Evolutionary conservation across 2,329 filamentous ascomycete genomes (phyloP), one percentile per base, ranked within the genome.

Genomic region (Phaeosphaeria sp.): DNA sequence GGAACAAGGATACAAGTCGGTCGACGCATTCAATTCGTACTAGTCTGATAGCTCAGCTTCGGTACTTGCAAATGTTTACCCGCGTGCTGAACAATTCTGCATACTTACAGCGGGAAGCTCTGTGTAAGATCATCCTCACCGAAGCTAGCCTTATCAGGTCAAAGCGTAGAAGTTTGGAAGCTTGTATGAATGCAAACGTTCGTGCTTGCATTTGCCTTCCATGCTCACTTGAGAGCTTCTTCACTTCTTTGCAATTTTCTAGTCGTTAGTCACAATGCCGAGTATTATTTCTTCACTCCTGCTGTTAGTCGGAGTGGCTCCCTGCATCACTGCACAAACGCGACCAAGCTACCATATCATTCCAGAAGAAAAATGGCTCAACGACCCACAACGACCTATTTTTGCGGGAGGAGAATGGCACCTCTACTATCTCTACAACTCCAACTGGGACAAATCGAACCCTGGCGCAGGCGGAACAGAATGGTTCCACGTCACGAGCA

Each of bases 321-420:
- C 43, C 43, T 17, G 21, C 6, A 17, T 46, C 43, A 20, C 43
- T 25, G 43, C 18, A n/a, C 43, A 25, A 20, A 46, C 22, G 43
- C 43, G 43, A 46, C 43, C 43, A 17, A 46, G 43, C 43, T 46
- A 46, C 18, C 43, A 46, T 22, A 46, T 46, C 43, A 46, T 20
- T 22, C 43, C 43, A 11, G 43, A 22, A 46, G 9, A 7, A 7
- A 46, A 46, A 46, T 46, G 43, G 43, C 7, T 46, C 18, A 46
- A 46, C 22, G 43, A 46, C 18, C 43, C 43, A 9, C 43, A 46
- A 46, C 43, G 43, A 9, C 43, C 43, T 22, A 6, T 46, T 20
- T 46, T 46, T 22, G 6, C 15, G 21, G 43, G 43, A 46, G 43
- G 43, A 22, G 43, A 46, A 22, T 46, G 43, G 43, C 43, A 46